A percentile compares a stretch with the other conserved stretches of the same genome.
These are phyloP conservation scores for Asterophora parasitica DNA, from an alignment of 768 basidiomycete genomes.

Conservation along the genomic window DNA sequence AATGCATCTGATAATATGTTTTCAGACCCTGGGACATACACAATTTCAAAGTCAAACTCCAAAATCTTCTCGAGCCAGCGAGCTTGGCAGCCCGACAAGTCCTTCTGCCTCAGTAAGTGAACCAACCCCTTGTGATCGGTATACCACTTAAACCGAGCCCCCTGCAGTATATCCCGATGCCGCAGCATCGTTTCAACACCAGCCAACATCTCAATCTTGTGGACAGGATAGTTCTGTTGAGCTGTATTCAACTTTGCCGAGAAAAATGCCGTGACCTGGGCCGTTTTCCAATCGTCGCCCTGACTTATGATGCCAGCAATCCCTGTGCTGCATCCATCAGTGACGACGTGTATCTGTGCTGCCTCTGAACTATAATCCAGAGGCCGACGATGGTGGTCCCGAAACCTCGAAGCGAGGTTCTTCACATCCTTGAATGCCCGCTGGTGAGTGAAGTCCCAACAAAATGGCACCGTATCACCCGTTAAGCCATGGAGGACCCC, in stretches of 20 bases:
- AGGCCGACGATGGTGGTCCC: neutral
- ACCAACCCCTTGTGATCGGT: slow-evolving; percentile 2
- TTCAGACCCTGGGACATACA: slow-evolving; percentile 12
- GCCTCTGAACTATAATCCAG: neutral
- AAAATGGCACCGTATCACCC: neutral
- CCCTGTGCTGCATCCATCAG: slow-evolving; percentile 1
- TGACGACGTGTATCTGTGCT: neutral
- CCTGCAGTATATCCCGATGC: slow-evolving; percentile 6
- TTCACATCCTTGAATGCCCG: slow-evolving; percentile 1
- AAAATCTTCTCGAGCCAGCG: slow-evolving; percentile 9
- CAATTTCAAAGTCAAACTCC: slow-evolving; percentile 16
- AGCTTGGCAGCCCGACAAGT: slow-evolving; percentile 5
- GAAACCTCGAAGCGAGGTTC: neutral
- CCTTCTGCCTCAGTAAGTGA: slow-evolving; percentile 4
- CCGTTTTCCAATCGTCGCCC: neutral
- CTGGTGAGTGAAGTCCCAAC: slow-evolving; percentile 6
- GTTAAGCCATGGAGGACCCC: neutral
- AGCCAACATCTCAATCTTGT: slow-evolving; percentile 3
- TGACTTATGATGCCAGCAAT: neutral
- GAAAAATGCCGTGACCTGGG: neutral
- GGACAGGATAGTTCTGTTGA: slow-evolving; percentile 3
- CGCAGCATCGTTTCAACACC: slow-evolving; percentile 6
- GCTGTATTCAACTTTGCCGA: slow-evolving; percentile 5
- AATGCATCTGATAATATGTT: slow-evolving; percentile 27
- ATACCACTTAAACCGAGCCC: neutral